These are phyloP conservation scores for Oldenlandia corymbosa DNA, from an alignment of 257 asterid species.

Conservation along the genomic window DNA sequence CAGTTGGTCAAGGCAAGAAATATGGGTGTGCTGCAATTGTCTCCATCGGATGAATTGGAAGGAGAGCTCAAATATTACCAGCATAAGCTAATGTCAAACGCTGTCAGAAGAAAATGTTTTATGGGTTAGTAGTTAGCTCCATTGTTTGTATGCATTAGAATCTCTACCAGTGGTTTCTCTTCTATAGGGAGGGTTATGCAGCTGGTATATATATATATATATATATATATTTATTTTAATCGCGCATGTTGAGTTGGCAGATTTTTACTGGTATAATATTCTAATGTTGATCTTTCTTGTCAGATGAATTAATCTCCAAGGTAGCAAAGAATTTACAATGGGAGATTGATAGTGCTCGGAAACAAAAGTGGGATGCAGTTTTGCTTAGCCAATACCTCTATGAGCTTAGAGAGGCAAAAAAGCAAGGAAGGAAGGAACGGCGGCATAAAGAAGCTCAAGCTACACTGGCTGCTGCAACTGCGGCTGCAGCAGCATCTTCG, in stretches of 20 bases:
- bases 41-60: constrained; percentile 93
- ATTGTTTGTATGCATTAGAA: background rate
- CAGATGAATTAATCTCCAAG: constrained; percentile 75
- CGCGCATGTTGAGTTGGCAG: background rate
- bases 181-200: no score
- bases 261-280: background rate
- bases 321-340: constrained; percentile 60
- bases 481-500: constrained; percentile 97
- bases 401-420: constrained; percentile 81
- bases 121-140: constrained; percentile 52
- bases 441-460: constrained; percentile 97
- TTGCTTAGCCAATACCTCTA: constrained; percentile 68
- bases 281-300: constrained; percentile 14
- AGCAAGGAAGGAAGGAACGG: constrained; percentile 91
- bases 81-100: constrained; percentile 52
- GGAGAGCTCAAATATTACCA: constrained; percentile 85
- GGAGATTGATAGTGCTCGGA: constrained; percentile 61
- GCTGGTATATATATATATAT: no score
- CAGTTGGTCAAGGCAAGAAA: constrained; percentile 46
- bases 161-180: background rate
- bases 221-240: background rate
- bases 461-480: constrained; percentile 96
- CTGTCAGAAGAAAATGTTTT: constrained; percentile 41
- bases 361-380: constrained; percentile 78
- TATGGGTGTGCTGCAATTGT: constrained; percentile 46